These are phyloP conservation scores for Scutellaria baicalensis DNA, from an alignment of 257 asterid genomes.

Conservation along the genomic window DNA sequence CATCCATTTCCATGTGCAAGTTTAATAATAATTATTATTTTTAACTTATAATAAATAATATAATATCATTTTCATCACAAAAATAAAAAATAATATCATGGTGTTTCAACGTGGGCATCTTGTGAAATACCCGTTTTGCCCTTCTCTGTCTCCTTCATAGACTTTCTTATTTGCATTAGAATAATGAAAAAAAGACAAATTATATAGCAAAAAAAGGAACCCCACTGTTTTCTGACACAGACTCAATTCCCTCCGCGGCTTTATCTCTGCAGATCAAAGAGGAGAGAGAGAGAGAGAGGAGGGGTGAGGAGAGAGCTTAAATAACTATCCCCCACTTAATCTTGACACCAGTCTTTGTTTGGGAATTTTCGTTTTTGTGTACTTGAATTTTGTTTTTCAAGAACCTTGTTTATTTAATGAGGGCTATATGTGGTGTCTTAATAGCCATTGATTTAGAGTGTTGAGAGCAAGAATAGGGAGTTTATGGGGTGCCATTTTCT, in stretches of 20 bases:
- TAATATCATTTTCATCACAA: neutral
- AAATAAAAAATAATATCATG: neutral
- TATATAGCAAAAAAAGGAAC: constrained; percentile 12
- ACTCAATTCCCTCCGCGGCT: constrained; percentile 51
- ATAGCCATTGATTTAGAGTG: constrained; percentile 12
- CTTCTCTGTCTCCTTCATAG: constrained; percentile 25
- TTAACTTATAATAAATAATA: constrained; percentile 13
- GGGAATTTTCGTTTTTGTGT: neutral
- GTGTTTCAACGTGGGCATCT: constrained; percentile 16
- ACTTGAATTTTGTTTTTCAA: neutral
- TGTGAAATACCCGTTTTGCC: constrained; percentile 19
- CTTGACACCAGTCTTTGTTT: constrained; percentile 2
- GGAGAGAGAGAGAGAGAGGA: neutral
- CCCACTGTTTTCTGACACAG: constrained; percentile 43
- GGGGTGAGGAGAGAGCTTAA: constrained; percentile 26
- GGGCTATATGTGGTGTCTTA: neutral
- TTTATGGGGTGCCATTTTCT: constrained; percentile 6
- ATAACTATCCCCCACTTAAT: constrained; percentile 11
- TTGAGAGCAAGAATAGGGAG: constrained; percentile 5
- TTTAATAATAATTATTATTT: constrained; percentile 18
- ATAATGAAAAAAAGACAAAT: constrained; percentile 17
- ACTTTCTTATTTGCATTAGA: neutral
- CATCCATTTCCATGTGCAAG: constrained; percentile 58
- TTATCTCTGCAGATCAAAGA: constrained; percentile 51
- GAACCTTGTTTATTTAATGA: neutral